Evolutionary conservation across 2,329 filamentous ascomycete genomes (phyloP), one percentile per base, ranked within the genome.

Genomic region (Bipolaris bicolor): DNA sequence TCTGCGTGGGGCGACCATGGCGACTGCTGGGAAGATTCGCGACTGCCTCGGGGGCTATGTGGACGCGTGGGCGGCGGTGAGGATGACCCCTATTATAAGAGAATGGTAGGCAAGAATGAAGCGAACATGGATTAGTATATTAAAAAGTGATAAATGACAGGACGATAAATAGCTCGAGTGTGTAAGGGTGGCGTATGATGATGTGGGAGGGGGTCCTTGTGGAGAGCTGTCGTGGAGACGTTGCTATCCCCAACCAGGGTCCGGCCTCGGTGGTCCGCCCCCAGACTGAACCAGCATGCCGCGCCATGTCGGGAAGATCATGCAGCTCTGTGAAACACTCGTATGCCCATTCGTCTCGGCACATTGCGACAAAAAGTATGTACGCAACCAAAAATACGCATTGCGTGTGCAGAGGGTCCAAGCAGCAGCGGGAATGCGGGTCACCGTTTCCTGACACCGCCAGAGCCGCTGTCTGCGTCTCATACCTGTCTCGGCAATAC

Each of bases 1-100:
- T 74, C 84, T 85, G 62, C 83, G 81, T 57, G 80, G 79, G 50
- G 77, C 83, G 54, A 84, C 82, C 85, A 87, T 77, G 62, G 64
- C 67, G 69, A 61, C 64, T 70, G 63, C 52, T 52, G 43, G 55
- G 31, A 29, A 24, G 45, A 31, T 57, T 57, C 40, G 70, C 66
- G 63, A 58, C 63, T 65, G 59, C 63, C 61, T 52, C 26, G 31
- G 46, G 57, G 56, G 15, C 50, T 20, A 41, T 13, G 18, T 49
- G 33, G 24, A 49, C 46, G 39, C 39, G 44, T 44, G 40, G 20
- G 9, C 29, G 46, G 49, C 36, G 49, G 55, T 36, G 40, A 50
- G 46, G 40, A 22, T 46, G 51, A 50, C 55, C 45, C 54, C 51
- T 41, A 33, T 50, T 47, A 52, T 52, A 37, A 49, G 3, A 52